These are phyloP conservation scores for Aspergillus candidus DNA, from an alignment of 2,329 filamentous ascomycete species.

Conservation along the genomic window DNA sequence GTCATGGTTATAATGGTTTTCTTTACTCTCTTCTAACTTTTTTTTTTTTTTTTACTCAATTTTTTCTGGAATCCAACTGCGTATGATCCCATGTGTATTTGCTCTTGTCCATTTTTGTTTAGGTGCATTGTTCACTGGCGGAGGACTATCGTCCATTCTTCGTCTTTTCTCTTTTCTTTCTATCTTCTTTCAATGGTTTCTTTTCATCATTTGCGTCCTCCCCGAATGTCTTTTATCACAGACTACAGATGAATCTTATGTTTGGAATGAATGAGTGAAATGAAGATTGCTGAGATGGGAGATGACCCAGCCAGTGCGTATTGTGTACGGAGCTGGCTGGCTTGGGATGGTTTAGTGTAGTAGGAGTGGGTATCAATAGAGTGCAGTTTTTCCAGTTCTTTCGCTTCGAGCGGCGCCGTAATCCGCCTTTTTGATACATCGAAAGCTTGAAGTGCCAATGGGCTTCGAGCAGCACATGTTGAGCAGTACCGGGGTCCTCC, in stretches of 20 bases:
- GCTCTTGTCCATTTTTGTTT: conserved; percentile 2
- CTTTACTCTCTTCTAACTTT: conserved; percentile 16
- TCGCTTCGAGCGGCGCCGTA: too few species aligned
- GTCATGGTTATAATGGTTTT: conserved; percentile 20
- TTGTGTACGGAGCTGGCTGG: neutral
- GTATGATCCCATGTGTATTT: conserved; percentile 16
- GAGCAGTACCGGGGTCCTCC: too few species aligned
- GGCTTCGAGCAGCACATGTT: too few species aligned
- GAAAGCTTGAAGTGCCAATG: too few species aligned
- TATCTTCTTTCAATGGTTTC: conserved; percentile 14
- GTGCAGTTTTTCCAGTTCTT: too few species aligned
- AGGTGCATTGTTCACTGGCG: neutral
- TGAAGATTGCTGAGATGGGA: conserved; percentile 1
- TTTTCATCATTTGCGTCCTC: conserved; percentile 7
- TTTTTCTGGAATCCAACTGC: conserved; percentile 20
- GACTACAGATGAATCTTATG: conserved; percentile 16
- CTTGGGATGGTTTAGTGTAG: neutral
- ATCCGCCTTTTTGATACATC: too few species aligned
- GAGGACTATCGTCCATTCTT: conserved; percentile 2
- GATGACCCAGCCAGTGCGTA: neutral
- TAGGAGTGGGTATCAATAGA: too few species aligned
- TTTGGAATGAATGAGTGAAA: conserved; percentile 13
- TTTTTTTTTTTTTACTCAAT: conserved; percentile 15
- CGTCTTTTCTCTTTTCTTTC: conserved; percentile 7
- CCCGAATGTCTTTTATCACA: too few species aligned